Base-by-base conservation (phyloP, 2,329 filamentous ascomycete genomes). In the Penicillium sp. region DNA sequence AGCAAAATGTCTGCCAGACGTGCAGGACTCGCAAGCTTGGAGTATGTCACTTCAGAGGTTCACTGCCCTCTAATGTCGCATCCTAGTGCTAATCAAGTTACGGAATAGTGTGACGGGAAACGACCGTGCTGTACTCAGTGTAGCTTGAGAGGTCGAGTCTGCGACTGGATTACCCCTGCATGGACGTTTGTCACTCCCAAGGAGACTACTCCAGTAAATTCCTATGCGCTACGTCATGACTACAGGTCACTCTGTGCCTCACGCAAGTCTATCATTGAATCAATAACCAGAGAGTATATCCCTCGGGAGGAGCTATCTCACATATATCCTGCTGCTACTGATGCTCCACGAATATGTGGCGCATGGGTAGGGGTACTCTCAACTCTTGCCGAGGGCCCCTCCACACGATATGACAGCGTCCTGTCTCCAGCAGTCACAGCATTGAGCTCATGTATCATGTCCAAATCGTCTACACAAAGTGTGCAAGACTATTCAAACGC, bases 331-430 rank as follows among this genome's bases (percentile, higher is more conserved):
- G 27, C 24, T 24, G 7, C 27, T 10, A 16, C 3, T 31, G 42
- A 44, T 31, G 42, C 27, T 18, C 24, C 42, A 4, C 66, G 69
- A 9, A 69, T 76, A 42, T 77, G 74, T 50, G 75, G 75, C 7
- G 64, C 71, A 1, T 78, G 75, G 75, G 67, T 77, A 0, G 72
- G 73, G 47, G 65, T 71, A 7, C 64, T 77, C 5, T 74, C 73
- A 1, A 54, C 61, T 0, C 61, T 77, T 3, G 59, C 63, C 1
- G 44, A 52, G 8, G 56, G 56, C 11, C 49, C 59, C 1, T 54
- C 57, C 22, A 27, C 39, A 9, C 42, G 42, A 29, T 44, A 45
- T 18, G 59, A 66, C 7, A 38, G 55, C 1, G 55, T 67, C 3
- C 52, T 77, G 5, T 56, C 59, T 2, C 60, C 66, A 1, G 66